phyloP scores from a whole-genome alignment of 164 flowering plant species.

The Vitis rupestris region DNA sequence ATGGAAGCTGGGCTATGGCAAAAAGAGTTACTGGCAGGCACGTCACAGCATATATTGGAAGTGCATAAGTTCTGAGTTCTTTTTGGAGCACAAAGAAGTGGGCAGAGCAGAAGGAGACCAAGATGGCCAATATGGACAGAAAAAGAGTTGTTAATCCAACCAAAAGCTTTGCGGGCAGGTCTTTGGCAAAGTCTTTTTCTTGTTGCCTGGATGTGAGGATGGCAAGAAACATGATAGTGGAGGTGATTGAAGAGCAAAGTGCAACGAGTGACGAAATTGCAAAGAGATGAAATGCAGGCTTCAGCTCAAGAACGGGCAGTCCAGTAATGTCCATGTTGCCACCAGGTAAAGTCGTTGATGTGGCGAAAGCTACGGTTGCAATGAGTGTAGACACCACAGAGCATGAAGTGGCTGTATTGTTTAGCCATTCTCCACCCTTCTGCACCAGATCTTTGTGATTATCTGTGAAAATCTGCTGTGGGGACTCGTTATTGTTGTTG shows the following conservation, averaged over 20 bases:
- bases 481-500: too few relatives aligned
- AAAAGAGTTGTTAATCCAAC: neutral
- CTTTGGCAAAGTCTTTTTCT: neutral
- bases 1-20: neutral
- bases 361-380: too few relatives aligned
- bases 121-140: neutral
- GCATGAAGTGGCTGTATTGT: too few relatives aligned
- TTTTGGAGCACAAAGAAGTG: slow-evolving; percentile 1
- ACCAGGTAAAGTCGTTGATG: neutral
- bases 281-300: neutral
- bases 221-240: slow-evolving; percentile 1
- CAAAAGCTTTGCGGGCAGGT: neutral
- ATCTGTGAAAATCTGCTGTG: too few relatives aligned
- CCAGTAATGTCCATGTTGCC: neutral
- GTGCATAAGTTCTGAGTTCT: neutral
- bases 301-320: neutral
- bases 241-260: neutral
- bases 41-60: neutral
- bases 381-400: too few relatives aligned
- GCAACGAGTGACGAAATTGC: neutral
- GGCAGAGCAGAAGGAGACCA: slow-evolving; percentile 1
- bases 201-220: neutral
- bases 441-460: too few relatives aligned
- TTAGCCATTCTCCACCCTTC: too few relatives aligned
- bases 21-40: too few relatives aligned